Base-by-base conservation (phyloP, 495 filamentous ascomycete species). In the Lindgomyces ingoldianus region DNA sequence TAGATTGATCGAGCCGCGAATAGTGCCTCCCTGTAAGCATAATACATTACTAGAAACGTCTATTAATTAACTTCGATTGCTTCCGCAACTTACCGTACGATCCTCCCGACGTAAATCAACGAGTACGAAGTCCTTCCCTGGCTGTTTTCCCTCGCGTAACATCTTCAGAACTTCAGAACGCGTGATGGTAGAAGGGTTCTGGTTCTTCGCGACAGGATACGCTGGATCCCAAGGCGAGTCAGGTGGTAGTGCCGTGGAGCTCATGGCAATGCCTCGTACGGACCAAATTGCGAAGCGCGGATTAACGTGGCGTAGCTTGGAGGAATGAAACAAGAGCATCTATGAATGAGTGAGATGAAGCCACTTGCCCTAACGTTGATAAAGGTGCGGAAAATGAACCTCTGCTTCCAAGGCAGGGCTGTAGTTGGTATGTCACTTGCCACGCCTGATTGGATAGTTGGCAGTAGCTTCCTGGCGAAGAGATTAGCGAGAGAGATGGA, bases 1-100 rank as follows among this genome's bases (percentile, higher is more conserved):
- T 3, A 91, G 80, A 70, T 91, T 91, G 72, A 91, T 76, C 8
- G 87, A 88, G 11, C 81, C 81, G 36, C 74, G 78, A 57, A 91
- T 88, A 0, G 86, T 87, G 19, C 88, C 88, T 22, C 88, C 89
- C 61, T 64, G 9, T 36, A 16, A 54, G 51, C 33, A 39, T 39
- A 6, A 39, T 39, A 39, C 14, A 39, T 39, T 39, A 39, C 6
- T 39, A 14, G 33, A 39, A 39, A 39, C 14, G 33, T 39, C 33
- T 39, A 39, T 39, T 39, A 14, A 39, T 14, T 39, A 14, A 39
- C 33, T 39, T 6, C 33, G 22, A 46, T 6, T 39, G 33, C 14
- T 39, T 39, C 33, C 6, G 14, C 33, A 39, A 39, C 14, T 11
- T 60, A 60, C 57, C 26, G 27, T 44, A 25, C 26, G 24, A 44